Evolutionary conservation across 129 eudicot species (phyloP).

Genomic region (Gnaphalium uliginosum): DNA sequence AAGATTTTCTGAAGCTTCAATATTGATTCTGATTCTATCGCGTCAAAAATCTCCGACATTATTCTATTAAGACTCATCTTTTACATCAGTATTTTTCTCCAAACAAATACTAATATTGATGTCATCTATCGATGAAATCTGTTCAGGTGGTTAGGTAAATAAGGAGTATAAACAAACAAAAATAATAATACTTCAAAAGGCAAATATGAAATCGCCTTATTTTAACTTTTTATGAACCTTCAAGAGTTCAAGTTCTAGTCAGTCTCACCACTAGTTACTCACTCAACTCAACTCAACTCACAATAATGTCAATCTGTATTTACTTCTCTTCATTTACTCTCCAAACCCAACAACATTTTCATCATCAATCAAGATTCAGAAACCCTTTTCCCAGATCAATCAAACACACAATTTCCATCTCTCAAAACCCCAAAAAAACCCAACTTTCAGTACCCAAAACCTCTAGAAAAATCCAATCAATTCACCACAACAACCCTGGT

Average conservation of each 20-base stretch:
- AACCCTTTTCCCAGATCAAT: conserved; percentile 33
- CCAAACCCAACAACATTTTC: background rate
- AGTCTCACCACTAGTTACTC: background rate
- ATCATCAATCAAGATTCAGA: conserved; percentile 24
- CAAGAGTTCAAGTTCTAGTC: background rate
- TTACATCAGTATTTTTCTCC: no score
- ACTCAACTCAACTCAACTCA: no score
- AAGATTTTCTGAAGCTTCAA: no score
- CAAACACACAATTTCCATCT: conserved; percentile 34
- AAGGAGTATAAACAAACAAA: background rate
- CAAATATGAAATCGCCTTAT: no score
- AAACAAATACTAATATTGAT: no score
- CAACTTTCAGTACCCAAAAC: conserved; percentile 19
- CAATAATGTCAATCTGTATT: background rate
- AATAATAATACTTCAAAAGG: no score
- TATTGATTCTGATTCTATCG: no score
- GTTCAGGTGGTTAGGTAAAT: no score
- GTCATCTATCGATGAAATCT: no score
- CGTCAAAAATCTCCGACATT: no score
- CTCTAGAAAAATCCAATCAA: conserved; percentile 9
- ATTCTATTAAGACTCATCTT: no score
- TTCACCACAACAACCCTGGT: conserved; percentile 24
- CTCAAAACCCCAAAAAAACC: conserved; percentile 19
- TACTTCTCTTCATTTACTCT: background rate
- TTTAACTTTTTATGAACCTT: no score